Base-by-base conservation (phyloP, 139 green algal genomes). In the Chlorella sp. region DNA sequence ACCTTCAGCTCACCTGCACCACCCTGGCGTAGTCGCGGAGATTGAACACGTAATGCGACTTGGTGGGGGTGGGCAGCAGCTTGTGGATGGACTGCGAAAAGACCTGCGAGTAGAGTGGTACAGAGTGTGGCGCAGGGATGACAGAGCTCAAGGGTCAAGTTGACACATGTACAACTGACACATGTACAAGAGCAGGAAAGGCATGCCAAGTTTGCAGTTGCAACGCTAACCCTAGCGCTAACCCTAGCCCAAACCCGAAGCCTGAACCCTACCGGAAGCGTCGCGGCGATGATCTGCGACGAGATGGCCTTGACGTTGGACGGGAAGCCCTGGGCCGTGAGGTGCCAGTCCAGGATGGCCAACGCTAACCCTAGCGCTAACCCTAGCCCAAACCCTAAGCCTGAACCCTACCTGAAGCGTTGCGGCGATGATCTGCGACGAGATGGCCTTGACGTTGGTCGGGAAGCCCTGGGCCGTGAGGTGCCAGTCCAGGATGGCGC, bases 21-120 rank as follows among this genome's bases (percentile, higher is more conserved):
- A 94, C 89, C 3, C 87, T 75, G 26, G 87, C 86, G 79, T 92
- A 91, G 83, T 94, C 89, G 3, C 89, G 75, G 74, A 93, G 79
- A 82, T 94, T 94, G 86, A 94, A 94, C 22, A 89, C 84, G 80
- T 94, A 94, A 81, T 94, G 89, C 60, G 76, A 88, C 78, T 94
- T 94, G 27, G 78, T 83, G 30, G 89, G 89, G 22, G 89, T 94
- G 14, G 89, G 89, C 59, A 93, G 85, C 60, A 94, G 86, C 75
- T 87, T 86, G 20, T 72, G 61, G 51, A 87, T 88, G 31, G 22
- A 22, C 67, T 74, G 82, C 27, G 42, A 63, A 80, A 92, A 93
- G 23, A 93, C 74, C 30, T 84, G 78, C n/a, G n/a, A n/a, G n/a
- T n/a, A n/a, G n/a, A n/a, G n/a, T n/a, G n/a, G n/a, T n/a, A n/a